These are phyloP conservation scores for Thozetella sp. DNA, from an alignment of 495 filamentous ascomycete genomes.

Conservation along the genomic window DNA sequence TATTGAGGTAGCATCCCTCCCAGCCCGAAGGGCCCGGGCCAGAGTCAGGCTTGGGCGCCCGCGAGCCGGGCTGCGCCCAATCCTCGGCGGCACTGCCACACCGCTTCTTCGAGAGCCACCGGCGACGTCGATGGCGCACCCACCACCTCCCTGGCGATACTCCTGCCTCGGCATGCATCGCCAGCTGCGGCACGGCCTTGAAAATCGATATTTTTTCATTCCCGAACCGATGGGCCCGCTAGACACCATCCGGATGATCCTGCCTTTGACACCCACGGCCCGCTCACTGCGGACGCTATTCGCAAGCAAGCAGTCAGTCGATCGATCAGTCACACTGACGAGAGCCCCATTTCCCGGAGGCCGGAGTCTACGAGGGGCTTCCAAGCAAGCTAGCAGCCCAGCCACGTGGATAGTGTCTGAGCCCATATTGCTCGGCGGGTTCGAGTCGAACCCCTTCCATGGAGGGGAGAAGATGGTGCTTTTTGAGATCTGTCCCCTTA, in stretches of 20 bases:
- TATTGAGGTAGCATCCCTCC: not conserved
- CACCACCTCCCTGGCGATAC: not conserved
- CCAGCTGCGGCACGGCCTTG: not conserved
- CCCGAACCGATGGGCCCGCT: no score
- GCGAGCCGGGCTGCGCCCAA: not conserved
- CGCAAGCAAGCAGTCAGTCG: no score
- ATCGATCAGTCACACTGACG: no score
- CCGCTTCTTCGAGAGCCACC: not conserved
- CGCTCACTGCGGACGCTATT: no score
- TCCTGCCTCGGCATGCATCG: not conserved
- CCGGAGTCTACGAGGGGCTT: no score
- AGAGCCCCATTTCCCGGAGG: no score
- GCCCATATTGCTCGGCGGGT: not conserved
- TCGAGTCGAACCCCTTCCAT: not conserved
- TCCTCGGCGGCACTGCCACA: slow-evolving; percentile 5
- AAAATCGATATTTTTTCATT: no score
- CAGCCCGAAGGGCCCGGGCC: not conserved
- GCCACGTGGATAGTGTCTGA: not conserved
- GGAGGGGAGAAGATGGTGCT: not conserved
- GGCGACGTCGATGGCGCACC: not conserved
- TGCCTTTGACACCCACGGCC: no score
- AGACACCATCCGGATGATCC: no score
- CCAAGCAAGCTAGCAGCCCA: not conserved
- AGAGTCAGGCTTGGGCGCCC: not conserved
- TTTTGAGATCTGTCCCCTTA: not conserved